A percentile compares a stretch with the other conserved stretches of the same genome.
Evolutionary conservation across 805 yeast species (phyloP).

Genomic region (Starmerella etchellsii): DNA sequence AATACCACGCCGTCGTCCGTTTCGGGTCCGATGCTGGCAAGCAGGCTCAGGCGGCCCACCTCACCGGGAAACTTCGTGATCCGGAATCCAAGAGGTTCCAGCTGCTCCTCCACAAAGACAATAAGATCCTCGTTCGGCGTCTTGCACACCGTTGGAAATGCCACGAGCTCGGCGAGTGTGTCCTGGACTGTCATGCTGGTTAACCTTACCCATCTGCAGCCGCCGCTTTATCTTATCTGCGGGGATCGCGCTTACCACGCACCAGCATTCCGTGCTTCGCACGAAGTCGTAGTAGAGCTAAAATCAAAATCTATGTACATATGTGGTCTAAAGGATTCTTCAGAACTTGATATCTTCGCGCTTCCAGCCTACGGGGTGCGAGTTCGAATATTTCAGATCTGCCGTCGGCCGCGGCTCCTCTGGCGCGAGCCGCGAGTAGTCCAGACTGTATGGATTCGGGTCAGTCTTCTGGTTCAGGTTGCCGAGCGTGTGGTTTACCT

Average conservation of each 20-base stretch:
- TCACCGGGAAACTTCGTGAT: conserved; percentile 4
- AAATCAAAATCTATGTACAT: not conserved
- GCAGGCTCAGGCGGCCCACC: conserved; percentile 10
- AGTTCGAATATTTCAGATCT: not conserved
- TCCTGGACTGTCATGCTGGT: conserved; percentile 1
- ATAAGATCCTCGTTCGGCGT: conserved; percentile 13
- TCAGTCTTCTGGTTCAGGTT: conserved; percentile 5
- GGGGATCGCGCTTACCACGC: too few relatives aligned
- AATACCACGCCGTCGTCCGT: conserved; percentile 11
- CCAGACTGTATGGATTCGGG: conserved; percentile 5
- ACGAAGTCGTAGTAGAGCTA: too few relatives aligned
- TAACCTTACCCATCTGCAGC: too few relatives aligned
- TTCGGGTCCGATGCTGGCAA: conserved; percentile 16
- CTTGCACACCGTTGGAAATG: conserved; percentile 12
- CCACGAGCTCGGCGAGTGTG: conserved; percentile 7
- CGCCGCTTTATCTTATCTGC: too few relatives aligned
- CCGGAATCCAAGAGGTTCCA: conserved; percentile 6
- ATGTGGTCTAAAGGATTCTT: not conserved
- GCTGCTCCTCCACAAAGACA: conserved; percentile 6
- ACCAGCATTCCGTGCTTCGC: too few relatives aligned
- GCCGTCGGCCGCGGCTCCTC: conserved; percentile 2
- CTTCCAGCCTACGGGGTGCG: conserved; percentile 5
- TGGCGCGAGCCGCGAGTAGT: conserved; percentile 2
- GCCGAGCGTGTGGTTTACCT: conserved; percentile 6
- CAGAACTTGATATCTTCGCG: not conserved